Percentiles rank a stretch among this genome's conserved stretches.
Conservation (phyloP, 1,284 basidiomycete species). For the Ustilago esculenta region DNA sequence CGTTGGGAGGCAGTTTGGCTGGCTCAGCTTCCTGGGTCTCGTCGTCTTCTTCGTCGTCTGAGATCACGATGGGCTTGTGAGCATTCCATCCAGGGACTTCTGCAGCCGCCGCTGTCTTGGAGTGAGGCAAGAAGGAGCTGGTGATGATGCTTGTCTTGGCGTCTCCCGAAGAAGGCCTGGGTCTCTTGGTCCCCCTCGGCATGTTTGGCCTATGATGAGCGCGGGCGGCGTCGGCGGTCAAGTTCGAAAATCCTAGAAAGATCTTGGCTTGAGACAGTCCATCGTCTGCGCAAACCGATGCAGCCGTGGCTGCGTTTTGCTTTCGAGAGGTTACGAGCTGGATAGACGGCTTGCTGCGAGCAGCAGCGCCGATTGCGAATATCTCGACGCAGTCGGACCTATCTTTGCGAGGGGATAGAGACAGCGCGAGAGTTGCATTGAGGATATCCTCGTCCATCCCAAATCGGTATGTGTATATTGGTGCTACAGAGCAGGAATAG, state of each 20-base stretch:
- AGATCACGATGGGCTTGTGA: conserved; percentile 19
- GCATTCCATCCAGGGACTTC: conserved; percentile 2
- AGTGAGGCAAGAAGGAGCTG: no score
- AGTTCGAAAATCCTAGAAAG: no score
- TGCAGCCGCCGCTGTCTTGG: no score
- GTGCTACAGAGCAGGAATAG: neutral
- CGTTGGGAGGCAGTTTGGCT: conserved; percentile 1
- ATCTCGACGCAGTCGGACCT: neutral
- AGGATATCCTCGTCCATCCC: conserved; percentile 33
- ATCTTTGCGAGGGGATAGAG: conserved; percentile 21
- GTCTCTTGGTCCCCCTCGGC: conserved; percentile 13
- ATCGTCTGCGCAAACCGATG: neutral
- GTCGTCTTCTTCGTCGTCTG: conserved; percentile 6
- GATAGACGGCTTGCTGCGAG: neutral
- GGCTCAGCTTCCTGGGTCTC: no score
- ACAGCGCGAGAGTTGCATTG: conserved; percentile 18
- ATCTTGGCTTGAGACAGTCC: no score
- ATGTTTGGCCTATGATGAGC: neutral
- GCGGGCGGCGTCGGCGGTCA: neutral
- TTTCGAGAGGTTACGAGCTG: neutral
- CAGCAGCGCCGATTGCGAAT: neutral
- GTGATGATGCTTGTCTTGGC: neutral
- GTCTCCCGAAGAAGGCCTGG: neutral
- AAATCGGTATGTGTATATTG: neutral
- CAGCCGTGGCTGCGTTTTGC: neutral